Evolutionary conservation across 2,329 filamentous ascomycete species (phyloP).

Genomic region (Chrysoporthe puriensis): DNA sequence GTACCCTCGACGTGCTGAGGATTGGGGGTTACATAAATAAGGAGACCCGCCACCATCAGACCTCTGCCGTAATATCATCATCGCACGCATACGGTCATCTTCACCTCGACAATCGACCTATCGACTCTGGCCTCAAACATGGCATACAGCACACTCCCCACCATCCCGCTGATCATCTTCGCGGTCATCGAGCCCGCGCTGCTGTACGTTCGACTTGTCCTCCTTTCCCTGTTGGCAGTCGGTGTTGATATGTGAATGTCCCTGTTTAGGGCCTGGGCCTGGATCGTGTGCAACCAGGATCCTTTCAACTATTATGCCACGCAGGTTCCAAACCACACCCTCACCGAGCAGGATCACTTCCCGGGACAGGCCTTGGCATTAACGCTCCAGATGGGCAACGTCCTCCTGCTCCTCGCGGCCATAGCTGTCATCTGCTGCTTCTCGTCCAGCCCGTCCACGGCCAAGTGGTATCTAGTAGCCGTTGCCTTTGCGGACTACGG

Average conservation of each 20-base stretch:
- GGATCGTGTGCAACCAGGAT: constrained; percentile 32
- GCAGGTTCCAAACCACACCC: constrained; percentile 33
- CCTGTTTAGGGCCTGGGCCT: constrained; percentile 27
- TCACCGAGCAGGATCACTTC: constrained; percentile 25
- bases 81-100: background rate
- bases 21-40: background rate
- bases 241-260: background rate
- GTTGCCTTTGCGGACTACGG: constrained; percentile 41
- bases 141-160: constrained; percentile 17
- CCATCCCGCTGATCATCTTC: constrained; percentile 18
- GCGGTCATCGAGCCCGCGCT: constrained; percentile 11
- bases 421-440: constrained; percentile 38
- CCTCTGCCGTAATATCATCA: background rate
- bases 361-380: constrained; percentile 33
- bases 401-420: constrained; percentile 38
- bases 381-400: constrained; percentile 37
- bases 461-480: constrained; percentile 35
- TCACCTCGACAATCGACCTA: background rate
- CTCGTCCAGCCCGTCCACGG: constrained; percentile 33
- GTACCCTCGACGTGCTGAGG: too few relatives aligned
- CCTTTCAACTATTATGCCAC: constrained; percentile 36
- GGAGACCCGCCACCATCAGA: background rate
- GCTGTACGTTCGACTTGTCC: constrained; percentile 1
- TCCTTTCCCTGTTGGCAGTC: background rate
- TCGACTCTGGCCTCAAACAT: background rate